phyloP scores from a whole-genome alignment of 2,329 filamentous ascomycete genomes.

The Pestalotiopsis sp. region DNA sequence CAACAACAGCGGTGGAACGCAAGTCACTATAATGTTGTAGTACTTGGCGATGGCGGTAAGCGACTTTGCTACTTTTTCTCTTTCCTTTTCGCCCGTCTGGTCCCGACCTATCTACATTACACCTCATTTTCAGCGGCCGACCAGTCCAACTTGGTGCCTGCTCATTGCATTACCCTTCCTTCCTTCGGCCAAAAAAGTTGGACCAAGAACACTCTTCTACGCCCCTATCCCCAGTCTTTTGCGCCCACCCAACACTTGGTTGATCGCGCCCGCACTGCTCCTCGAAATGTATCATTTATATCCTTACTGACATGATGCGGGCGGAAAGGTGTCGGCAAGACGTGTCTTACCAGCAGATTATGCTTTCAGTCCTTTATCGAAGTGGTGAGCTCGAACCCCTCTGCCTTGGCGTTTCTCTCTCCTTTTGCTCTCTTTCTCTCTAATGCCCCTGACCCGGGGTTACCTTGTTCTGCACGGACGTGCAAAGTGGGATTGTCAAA shows the following conservation, averaged over 20 bases:
- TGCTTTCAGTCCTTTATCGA: slow-evolving; percentile 4
- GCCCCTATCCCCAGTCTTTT: not conserved
- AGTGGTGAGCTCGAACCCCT: not conserved
- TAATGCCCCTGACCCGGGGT: not conserved
- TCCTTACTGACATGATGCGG: not conserved
- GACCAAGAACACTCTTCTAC: not conserved
- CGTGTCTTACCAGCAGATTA: slow-evolving; percentile 1
- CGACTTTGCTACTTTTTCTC: not conserved
- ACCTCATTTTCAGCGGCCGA: not conserved
- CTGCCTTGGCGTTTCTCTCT: not conserved
- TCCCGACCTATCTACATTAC: not conserved
- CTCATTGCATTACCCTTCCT: not conserved
- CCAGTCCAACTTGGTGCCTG: not conserved
- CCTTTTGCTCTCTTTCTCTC: not conserved
- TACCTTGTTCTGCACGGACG: not conserved
- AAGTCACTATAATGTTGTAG: slow-evolving; percentile 4
- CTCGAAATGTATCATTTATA: not conserved
- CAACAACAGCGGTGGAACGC: not conserved
- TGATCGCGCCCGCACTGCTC: not conserved
- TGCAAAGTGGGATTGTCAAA: not conserved
- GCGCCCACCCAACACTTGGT: not conserved
- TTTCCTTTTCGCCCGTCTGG: not conserved
- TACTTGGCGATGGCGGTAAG: slow-evolving; percentile 7
- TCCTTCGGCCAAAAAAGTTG: not conserved
- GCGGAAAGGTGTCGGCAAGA: not conserved